Base-by-base conservation (phyloP, 371 early-diverging fungal genomes). In the Syncephalastrum racemosum region DNA sequence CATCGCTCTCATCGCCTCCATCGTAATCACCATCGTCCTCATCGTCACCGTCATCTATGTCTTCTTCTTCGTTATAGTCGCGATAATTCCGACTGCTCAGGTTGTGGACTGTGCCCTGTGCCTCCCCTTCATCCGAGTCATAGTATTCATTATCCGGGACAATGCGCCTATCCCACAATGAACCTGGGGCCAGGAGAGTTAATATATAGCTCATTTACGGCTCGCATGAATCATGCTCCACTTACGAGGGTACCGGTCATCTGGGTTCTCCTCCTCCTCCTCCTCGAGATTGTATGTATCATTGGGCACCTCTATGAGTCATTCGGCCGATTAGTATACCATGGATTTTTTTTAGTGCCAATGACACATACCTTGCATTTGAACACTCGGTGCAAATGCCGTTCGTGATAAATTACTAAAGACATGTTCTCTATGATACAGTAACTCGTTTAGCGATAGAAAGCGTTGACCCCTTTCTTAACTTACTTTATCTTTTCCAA, bases 401-500 rank as follows among this genome's bases (percentile, higher is more conserved):
- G 94, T 73, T 53, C 85, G 62, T 43, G 91, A 83, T 41, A 97
- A 68, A 59, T 93, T 91, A 51, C 95, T 94, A 58, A 85, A 73
- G 15, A 85, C 81, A 55, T 81, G 63, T 10, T 60, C 54, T 45
- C 78, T 77, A 50, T 10, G 8, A 5, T 0, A 20, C 47, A 59
- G 19, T 5, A 15, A 3, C 36, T 0, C 14, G 39, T 15, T 44
- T 40, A 14, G 15, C 10, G 12, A 36, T 40, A 49, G 3, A 19
- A 55, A 42, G 5, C 0, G 10, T 13, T 15, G 25, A 12, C 8
- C 15, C 16, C 4, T 20, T 31, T 15, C 10, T 16, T 51, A 13
- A 55, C 69, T 57, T 73, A 67, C 77, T 75, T 79, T 60, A 86
- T 85, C 55, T 85, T 88, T 31, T 93, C 92, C 42, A 97, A 72